Evolutionary conservation across 139 green algal genomes (phyloP), one percentile per base, ranked within the genome.

Genomic region (Chlorella vulgaris): DNA sequence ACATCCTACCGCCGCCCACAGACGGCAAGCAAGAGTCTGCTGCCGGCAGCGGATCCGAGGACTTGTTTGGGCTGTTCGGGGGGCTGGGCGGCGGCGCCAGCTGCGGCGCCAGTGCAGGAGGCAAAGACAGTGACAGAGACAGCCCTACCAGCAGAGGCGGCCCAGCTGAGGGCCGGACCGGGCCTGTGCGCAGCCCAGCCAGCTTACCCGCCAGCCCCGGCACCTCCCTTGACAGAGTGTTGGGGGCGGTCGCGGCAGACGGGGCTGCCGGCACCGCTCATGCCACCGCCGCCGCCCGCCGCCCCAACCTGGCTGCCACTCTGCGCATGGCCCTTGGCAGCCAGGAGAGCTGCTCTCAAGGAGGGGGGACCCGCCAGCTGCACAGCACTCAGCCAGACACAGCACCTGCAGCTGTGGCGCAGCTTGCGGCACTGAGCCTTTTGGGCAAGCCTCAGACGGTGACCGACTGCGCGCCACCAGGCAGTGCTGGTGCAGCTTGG

Each of bases 301-400:
- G 21, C 21, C 70, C 4, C 43, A 29, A 24, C 31, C 22, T 42
- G 24, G 70, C 31, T 18, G 50, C 50, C 22, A 53, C 29, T 15
- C 33, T 78, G 47, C 21, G 70, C 31, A 47, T 65, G 15, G 70
- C 70, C 2, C 70, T 78, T 19, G 70, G 70, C 70, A 78, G 70
- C 70, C 70, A 78, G 24, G 70, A 78, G 70, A 78, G 70, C 70
- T 65, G 70, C 50, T 78, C 70, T 19, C 70, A 66, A 33, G 70
- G 50, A 0, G 61, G 5, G n/a, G n/a, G n/a, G n/a, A n/a, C n/a
- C n/a, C n/a, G n/a, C n/a, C n/a, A n/a, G n/a, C n/a, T n/a, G n/a
- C n/a, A n/a, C n/a, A n/a, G n/a, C n/a, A n/a, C n/a, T n/a, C n/a
- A n/a, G n/a, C n/a, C n/a, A n/a, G n/a, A n/a, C n/a, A n/a, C n/a